Base-by-base conservation (phyloP, 306 rosid species). In the Styphnolobium japonicum region DNA sequence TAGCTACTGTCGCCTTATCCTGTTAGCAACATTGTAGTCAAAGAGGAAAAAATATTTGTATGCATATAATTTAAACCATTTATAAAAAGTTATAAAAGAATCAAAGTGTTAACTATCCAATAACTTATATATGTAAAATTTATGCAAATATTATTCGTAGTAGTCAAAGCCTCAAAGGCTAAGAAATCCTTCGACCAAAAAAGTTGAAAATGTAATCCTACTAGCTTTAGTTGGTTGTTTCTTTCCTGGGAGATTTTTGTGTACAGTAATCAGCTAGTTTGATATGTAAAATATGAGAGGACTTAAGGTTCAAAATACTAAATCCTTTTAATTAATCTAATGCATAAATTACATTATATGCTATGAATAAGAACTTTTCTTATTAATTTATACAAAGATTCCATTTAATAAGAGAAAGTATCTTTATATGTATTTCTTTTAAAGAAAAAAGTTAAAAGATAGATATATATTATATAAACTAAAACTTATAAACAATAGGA, bases 1-100 rank as follows among this genome's bases (percentile, higher is more conserved):
- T 70, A 52, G 64, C 75, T 62, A 53, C 18, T 14, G 14, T 19
- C 56, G 45, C 33, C 63, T 81, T 66, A 42, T 68, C 76, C 67
- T 29, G 18, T 14, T 53, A 19, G 16, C 49, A 48, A 34, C 23
- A 58, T 45, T 57, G 36, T 6, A 19, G 14, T 65, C 31, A 67
- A 52, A 27, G n/a, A n/a, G n/a, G n/a, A n/a, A n/a, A n/a, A n/a
- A n/a, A n/a, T n/a, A n/a, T n/a, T n/a, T n/a, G n/a, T n/a, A n/a
- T n/a, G n/a, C n/a, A n/a, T n/a, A n/a, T n/a, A n/a, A n/a, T n/a
- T n/a, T n/a, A n/a, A n/a, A n/a, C n/a, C n/a, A n/a, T n/a, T n/a
- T n/a, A n/a, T n/a, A n/a, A n/a, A n/a, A n/a, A n/a, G n/a, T n/a
- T n/a, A n/a, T n/a, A n/a, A n/a, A n/a, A n/a, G n/a, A n/a, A n/a